Evolutionary conservation across 179 eudicot genomes (phyloP), one percentile per base, ranked within the genome.

Genomic region (Drosera spatulata): DNA sequence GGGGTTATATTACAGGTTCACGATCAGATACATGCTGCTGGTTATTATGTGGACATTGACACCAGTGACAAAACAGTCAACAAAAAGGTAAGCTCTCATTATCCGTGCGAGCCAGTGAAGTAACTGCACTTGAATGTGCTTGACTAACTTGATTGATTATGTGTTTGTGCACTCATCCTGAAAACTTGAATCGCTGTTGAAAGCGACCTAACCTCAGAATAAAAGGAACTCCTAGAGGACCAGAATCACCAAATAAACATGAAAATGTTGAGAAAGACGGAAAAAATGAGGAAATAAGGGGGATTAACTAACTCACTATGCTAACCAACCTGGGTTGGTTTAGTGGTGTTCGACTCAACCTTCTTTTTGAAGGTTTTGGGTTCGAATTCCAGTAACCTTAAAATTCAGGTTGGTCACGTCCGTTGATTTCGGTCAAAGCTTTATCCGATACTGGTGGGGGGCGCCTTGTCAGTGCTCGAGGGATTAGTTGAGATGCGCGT

Each of bases 11-110:
- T 65, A 8, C 64, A 89, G 97, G 81, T 93, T 33, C 79, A 72
- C 61, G 93, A 82, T 47, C 74, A 70, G 71, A 81, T 93, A 70
- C 93, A 89, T 73, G 66, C 72, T 15, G 93, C 88, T 75, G 90
- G 99, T 41, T 93, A 70, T 62, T 73, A 68, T 79, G 95, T 89
- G 15, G 96, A 89, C 66, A 77, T 89, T 51, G 99, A 93, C 67
- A 61, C 73, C 66, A 79, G 72, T 61, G 99, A 93, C 73, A 77
- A 86, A 56, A 86, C 90, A 63, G 84, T 93, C 68, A 82, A 86
- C 73, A 89, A 89, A 60, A 93, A 89, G 96, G 96, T 84, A 50
- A 53, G 10, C 1, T 22, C 33, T 22, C 7, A 12, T 46, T 40
- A 46, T 15, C 44, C 66, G 43, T 58, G n/a, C 10, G 7, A 11